These are phyloP conservation scores for Jasminum sambac DNA, from an alignment of 257 asterid genomes.

Conservation along the genomic window DNA sequence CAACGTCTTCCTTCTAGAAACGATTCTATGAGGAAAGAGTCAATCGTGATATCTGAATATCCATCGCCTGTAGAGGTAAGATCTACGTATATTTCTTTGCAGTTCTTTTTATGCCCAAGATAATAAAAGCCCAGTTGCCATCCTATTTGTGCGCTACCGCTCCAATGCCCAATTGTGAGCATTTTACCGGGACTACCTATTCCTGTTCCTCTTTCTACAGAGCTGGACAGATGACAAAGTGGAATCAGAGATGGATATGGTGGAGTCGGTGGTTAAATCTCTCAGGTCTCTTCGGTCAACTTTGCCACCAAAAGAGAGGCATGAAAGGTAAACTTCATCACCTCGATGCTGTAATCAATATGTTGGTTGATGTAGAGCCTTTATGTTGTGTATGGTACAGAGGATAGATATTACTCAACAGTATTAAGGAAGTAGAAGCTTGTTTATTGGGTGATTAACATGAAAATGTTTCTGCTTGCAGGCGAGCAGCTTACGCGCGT, in stretches of 20 bases:
- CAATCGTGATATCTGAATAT: conserved; percentile 81
- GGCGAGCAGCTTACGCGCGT: conserved; percentile 74
- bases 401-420: background rate
- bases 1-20: conserved; percentile 83
- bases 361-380: background rate
- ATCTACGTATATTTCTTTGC: conserved; percentile 8
- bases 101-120: background rate
- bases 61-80: conserved; percentile 74
- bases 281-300: conserved; percentile 71
- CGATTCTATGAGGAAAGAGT: conserved; percentile 64
- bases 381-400: background rate
- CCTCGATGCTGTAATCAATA: background rate
- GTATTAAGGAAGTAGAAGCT: background rate
- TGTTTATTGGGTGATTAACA: conserved; percentile 1
- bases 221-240: conserved; percentile 67
- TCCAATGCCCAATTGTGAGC: too few species aligned
- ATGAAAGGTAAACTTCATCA: conserved; percentile 51
- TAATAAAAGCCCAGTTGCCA: conserved; percentile 9
- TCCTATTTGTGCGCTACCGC: background rate
- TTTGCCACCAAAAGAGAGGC: conserved; percentile 72
- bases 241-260: conserved; percentile 72
- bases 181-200: too few species aligned
- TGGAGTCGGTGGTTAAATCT: conserved; percentile 63
- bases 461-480: conserved; percentile 23
- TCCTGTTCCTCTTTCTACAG: conserved; percentile 38